These are phyloP conservation scores for Exobasidium cylindrosporum DNA, from an alignment of 1,284 basidiomycete species.

Conservation along the genomic window DNA sequence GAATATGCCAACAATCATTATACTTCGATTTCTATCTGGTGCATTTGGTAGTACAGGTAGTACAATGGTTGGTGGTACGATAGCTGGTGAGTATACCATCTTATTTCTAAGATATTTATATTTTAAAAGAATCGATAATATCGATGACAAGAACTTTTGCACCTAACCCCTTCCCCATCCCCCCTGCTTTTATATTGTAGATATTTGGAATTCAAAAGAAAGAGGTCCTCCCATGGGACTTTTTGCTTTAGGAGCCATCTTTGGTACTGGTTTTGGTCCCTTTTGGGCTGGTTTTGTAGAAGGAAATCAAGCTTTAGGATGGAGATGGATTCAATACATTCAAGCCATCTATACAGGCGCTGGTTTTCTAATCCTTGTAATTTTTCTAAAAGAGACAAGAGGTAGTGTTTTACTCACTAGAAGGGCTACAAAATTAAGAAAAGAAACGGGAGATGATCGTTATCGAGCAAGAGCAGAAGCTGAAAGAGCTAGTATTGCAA, in stretches of 20 bases:
- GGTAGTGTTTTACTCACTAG: slow-evolving; percentile 59
- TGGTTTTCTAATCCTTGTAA: slow-evolving; percentile 25
- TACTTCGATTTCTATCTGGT: slow-evolving; percentile 68
- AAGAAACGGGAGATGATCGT: slow-evolving; percentile 61
- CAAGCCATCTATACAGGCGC: slow-evolving; percentile 39
- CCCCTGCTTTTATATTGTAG: slow-evolving; percentile 14
- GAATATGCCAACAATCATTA: slow-evolving; percentile 69
- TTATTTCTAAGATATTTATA: too few species aligned
- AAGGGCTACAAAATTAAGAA: slow-evolving; percentile 53
- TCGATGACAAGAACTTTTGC: too few species aligned
- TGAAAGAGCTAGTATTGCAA: slow-evolving; percentile 62
- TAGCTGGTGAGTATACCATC: slow-evolving; percentile 56
- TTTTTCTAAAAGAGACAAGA: slow-evolving; percentile 51
- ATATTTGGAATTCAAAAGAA: slow-evolving; percentile 32
- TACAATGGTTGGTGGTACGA: slow-evolving; percentile 73
- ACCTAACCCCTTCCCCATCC: too few species aligned
- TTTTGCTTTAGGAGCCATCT: slow-evolving; percentile 55
- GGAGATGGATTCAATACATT: slow-evolving; percentile 82
- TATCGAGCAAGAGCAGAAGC: slow-evolving; percentile 66
- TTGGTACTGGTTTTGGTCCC: slow-evolving; percentile 67
- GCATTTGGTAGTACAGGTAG: slow-evolving; percentile 65
- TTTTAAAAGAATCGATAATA: too few species aligned
- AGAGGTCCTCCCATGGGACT: slow-evolving; percentile 67
- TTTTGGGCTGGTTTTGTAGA: slow-evolving; percentile 70
- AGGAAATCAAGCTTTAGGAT: slow-evolving; percentile 63